Base-by-base conservation (phyloP, 208 protist genomes). In the Sergeia podlipaevii region DNA sequence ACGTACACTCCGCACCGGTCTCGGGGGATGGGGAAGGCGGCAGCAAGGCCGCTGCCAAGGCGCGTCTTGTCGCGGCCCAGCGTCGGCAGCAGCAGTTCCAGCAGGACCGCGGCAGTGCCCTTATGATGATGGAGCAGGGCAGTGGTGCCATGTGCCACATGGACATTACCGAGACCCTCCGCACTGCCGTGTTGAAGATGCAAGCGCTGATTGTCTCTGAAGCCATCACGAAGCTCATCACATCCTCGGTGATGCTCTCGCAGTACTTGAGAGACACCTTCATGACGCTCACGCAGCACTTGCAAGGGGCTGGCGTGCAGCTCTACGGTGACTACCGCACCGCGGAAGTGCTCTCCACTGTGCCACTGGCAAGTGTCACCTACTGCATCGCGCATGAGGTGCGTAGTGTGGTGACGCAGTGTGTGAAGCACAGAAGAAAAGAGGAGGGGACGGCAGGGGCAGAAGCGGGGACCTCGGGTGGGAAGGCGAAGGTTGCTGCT, bases 151-250 rank as follows among this genome's bases (percentile, higher is more conserved):
- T 60, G 4, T 15, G 64, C 8, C 34, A 65, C 36, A 64, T 78
- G 18, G 56, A 74, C 54, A 33, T 73, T 27, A 70, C 60, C 13
- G 51, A 65, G 6, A 32, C 52, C 3, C 48, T 78, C 11, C 43
- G 65, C 33, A 45, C 60, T n/a, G 58, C 70, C 7, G 64, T 62
- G 3, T 54, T 77, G 24, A 48, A 49, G 7, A 63, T 71, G 46
- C 60, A 66, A 20, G 71, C 63, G 17, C 42, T 70, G 8, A 43
- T 57, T 17, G 50, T 47, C 8, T 47, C 53, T 18, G 60, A 51
- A 13, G 49, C 60, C 41, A 59, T 78, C 33, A 69, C 63, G 15
- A 57, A 74, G 50, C 58, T 73, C 30, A 37, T 78, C 26, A 44
- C 59, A 39, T 36, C 65, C 5, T 48, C 60, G 0, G 65, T 58